Conservation (phyloP, 2,329 filamentous ascomycete species). For the Claviceps maximensis region DNA sequence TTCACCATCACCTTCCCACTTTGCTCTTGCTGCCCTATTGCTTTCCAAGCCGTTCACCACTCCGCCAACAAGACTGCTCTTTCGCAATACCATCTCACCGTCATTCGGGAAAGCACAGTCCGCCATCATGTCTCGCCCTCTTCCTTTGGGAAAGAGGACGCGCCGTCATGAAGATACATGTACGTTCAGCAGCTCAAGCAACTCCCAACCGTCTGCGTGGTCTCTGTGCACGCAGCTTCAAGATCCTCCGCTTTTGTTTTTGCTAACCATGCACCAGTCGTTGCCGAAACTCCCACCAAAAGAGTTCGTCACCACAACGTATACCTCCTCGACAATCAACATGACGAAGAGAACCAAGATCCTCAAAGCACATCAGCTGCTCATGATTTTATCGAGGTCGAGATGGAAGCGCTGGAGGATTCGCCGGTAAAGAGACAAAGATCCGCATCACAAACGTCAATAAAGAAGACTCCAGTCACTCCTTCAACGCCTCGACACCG, state of each 20-base stretch:
- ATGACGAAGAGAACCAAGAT: slow-evolving; percentile 53
- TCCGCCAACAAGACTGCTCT: slow-evolving; percentile 2
- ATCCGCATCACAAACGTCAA: slow-evolving; percentile 17
- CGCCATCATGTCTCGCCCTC: slow-evolving; percentile 16
- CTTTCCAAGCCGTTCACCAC: background rate
- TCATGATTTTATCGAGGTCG: slow-evolving; percentile 25
- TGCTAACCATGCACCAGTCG: slow-evolving; percentile 10
- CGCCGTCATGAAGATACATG: slow-evolving; percentile 17
- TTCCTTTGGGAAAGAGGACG: slow-evolving; percentile 22
- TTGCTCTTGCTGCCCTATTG: background rate
- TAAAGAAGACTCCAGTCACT: slow-evolving; percentile 41
- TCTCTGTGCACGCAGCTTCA: background rate
- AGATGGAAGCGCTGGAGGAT: slow-evolving; percentile 28
- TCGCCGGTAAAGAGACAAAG: slow-evolving; percentile 15
- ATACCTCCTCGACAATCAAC: slow-evolving; percentile 32
- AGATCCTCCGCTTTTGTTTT: background rate
- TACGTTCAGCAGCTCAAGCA: slow-evolving; percentile 11
- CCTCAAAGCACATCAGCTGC: slow-evolving; percentile 12
- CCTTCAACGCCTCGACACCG: slow-evolving; percentile 66
- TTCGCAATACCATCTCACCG: slow-evolving; percentile 1
- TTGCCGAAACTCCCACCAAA: slow-evolving; percentile 27
- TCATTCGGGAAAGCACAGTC: slow-evolving; percentile 9
- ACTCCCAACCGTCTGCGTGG: background rate
- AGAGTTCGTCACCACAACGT: slow-evolving; percentile 30
- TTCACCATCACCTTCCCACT: background rate